phyloP scores from a whole-genome alignment of 2,329 filamentous ascomycete genomes.

The Ceratocystis smalleyi region DNA sequence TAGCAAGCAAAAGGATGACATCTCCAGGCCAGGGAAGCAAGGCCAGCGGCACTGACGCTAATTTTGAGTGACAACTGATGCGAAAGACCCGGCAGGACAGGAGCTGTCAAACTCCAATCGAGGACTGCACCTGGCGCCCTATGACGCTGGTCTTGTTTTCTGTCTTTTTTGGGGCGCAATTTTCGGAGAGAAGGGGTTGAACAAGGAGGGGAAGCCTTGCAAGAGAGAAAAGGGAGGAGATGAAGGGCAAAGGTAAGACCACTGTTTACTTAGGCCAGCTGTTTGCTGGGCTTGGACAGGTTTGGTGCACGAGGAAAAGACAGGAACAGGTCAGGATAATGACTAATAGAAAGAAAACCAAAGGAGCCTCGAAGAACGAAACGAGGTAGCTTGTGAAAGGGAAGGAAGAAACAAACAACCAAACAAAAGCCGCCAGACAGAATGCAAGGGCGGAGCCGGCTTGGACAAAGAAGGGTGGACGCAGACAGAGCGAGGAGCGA shows the following conservation, averaged over 20 bases:
- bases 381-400: not conserved
- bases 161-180: not conserved
- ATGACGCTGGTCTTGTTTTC: not conserved
- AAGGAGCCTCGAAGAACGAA: not conserved
- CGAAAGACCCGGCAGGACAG: not conserved
- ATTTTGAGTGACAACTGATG: no score
- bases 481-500: no score
- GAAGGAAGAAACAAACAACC: not conserved
- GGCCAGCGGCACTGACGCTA: not conserved
- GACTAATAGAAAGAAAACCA: not conserved
- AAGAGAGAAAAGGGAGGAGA: constrained; percentile 18
- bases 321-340: not conserved
- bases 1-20: no score
- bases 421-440: not conserved
- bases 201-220: not conserved
- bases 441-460: no score
- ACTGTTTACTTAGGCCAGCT: constrained; percentile 6
- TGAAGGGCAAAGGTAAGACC: constrained; percentile 16
- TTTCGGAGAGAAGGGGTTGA: not conserved
- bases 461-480: no score
- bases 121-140: not conserved
- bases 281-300: not conserved
- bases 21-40: not conserved
- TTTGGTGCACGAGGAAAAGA: not conserved
- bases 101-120: not conserved